A percentile compares a stretch with the other conserved stretches of the same genome.
Evolutionary conservation across 2,329 filamentous ascomycete species (phyloP).

Genomic region (Ceratocystis albifundus): DNA sequence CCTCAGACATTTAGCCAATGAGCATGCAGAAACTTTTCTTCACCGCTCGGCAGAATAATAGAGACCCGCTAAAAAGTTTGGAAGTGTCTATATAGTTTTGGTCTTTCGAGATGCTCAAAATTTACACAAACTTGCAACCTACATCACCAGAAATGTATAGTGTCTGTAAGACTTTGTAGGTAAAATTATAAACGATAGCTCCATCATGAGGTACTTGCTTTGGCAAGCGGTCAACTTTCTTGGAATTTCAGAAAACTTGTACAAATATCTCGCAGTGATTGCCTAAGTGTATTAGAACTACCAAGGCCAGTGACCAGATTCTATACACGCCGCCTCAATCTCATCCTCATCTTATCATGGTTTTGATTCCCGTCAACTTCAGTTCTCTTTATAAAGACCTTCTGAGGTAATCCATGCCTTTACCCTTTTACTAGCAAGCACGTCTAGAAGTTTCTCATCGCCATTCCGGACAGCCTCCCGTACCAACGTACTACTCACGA

Average conservation of each 20-base stretch:
- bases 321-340: background rate
- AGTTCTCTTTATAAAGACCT: constrained; percentile 40
- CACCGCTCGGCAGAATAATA: constrained; percentile 25
- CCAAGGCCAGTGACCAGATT: too few species aligned
- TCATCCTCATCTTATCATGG: constrained; percentile 18
- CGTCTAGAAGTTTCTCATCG: constrained; percentile 38
- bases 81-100: constrained; percentile 21
- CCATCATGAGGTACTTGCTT: background rate
- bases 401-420: constrained; percentile 46
- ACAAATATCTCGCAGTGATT: too few species aligned
- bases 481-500: constrained; percentile 51
- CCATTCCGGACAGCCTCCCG: constrained; percentile 31
- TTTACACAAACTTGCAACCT: constrained; percentile 13
- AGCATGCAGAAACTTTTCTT: background rate
- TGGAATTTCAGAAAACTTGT: too few species aligned
- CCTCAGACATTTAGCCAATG: background rate
- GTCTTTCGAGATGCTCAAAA: background rate
- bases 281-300: too few species aligned
- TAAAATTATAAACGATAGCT: background rate
- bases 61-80: constrained; percentile 22
- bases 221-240: background rate
- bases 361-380: constrained; percentile 25
- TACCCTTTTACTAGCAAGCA: constrained; percentile 47
- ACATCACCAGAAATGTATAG: constrained; percentile 12
- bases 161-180: background rate